Evolutionary conservation across 2,329 filamentous ascomycete species (phyloP).

Genomic region (Xylaria sp.): DNA sequence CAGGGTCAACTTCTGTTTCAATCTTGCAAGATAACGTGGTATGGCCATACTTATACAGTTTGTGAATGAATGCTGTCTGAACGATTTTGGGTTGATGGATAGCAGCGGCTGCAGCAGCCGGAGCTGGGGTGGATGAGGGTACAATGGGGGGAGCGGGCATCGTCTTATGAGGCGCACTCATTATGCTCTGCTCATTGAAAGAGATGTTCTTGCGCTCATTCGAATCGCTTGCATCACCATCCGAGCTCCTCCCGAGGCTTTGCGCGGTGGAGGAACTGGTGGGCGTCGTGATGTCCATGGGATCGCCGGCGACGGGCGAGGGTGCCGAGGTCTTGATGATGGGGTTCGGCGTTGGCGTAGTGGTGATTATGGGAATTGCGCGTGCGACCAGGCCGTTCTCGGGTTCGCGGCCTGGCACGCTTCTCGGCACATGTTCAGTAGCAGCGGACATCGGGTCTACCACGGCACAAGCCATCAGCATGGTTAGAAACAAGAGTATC

Average conservation of each 20-base stretch:
- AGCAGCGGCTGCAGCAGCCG: conserved; percentile 59
- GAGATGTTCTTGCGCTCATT: conserved; percentile 36
- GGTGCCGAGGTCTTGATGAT: conserved; percentile 56
- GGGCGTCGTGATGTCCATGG: conserved; percentile 57
- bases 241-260: conserved; percentile 41
- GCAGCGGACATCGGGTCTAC: conserved; percentile 49
- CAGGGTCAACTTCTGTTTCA: conserved; percentile 16
- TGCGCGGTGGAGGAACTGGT: conserved; percentile 42
- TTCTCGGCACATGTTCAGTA: conserved; percentile 46
- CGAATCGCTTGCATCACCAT: conserved; percentile 37
- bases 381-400: conserved; percentile 46
- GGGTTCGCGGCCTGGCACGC: conserved; percentile 37
- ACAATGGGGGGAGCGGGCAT: conserved; percentile 38
- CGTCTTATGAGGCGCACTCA: conserved; percentile 34
- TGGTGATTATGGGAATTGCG: conserved; percentile 48
- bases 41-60: conserved; percentile 82
- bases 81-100: conserved; percentile 95
- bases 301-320: conserved; percentile 48
- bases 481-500: conserved; percentile 20
- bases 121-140: conserved; percentile 31
- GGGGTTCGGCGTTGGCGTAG: conserved; percentile 39
- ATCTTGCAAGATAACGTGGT: not conserved
- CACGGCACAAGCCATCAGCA: conserved; percentile 22
- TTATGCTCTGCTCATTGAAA: conserved; percentile 35
- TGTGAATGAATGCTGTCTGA: conserved; percentile 98